Evolutionary conservation across 345 rosid genomes (phyloP).

Genomic region (Populus davidiana): DNA sequence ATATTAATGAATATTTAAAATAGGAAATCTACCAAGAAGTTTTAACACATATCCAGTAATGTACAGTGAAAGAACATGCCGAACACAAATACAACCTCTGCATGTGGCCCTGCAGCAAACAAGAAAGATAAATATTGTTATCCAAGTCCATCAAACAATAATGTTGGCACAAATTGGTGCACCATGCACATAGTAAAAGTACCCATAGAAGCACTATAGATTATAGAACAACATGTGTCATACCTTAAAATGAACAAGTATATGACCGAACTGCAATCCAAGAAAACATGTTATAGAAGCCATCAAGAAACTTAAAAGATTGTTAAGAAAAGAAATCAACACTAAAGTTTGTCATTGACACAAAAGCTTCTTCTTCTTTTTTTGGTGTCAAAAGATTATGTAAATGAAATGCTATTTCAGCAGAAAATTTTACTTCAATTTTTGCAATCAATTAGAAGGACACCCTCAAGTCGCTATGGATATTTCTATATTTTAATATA

Average conservation of each 20-base stretch:
- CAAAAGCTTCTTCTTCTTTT: no score
- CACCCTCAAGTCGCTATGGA: no score
- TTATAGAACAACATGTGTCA: constrained; percentile 1
- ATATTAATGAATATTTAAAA: not conserved
- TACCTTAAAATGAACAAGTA: constrained; percentile 47
- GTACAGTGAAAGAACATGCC: constrained; percentile 32
- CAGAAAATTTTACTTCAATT: no score
- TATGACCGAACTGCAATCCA: constrained; percentile 59
- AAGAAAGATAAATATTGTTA: not conserved
- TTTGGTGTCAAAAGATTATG: no score
- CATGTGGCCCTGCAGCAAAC: constrained; percentile 36
- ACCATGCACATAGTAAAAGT: not conserved
- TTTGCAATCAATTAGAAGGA: no score
- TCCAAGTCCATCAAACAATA: not conserved
- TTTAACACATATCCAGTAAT: constrained; percentile 39
- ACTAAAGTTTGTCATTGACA: not conserved
- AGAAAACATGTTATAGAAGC: constrained; percentile 52
- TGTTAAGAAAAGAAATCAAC: constrained; percentile 13
- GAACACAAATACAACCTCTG: constrained; percentile 43
- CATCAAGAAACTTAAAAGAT: constrained; percentile 48
- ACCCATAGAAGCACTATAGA: not conserved
- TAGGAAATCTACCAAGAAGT: constrained; percentile 37
- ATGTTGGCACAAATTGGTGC: not conserved
- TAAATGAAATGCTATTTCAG: no score
- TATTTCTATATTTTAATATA: no score